These are phyloP conservation scores for Hamamelis virginiana DNA, from an alignment of 164 flowering plant species.

Conservation along the genomic window DNA sequence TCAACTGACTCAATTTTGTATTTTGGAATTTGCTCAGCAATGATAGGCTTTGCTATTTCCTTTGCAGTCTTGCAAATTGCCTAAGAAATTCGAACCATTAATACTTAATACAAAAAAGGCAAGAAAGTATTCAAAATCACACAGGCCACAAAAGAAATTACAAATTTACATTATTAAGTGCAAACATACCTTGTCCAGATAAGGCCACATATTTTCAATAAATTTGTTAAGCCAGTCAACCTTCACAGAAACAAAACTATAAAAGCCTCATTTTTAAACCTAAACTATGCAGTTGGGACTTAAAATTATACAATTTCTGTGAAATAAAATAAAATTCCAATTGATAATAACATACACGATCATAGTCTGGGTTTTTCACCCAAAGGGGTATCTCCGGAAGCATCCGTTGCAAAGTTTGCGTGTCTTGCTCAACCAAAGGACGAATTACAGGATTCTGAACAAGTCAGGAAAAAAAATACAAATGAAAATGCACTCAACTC, in stretches of 20 bases:
- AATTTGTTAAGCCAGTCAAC: conserved; percentile 96
- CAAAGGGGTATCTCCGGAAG: conserved; percentile 92
- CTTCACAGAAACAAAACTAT: conserved; percentile 34
- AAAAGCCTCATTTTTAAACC: not conserved
- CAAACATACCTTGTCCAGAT: conserved; percentile 75
- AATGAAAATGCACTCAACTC: conserved; percentile 4
- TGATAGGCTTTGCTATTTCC: conserved; percentile 83
- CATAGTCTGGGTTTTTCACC: conserved; percentile 96
- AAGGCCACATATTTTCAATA: conserved; percentile 87
- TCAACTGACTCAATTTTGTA: conserved; percentile 92
- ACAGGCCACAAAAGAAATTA: not conserved
- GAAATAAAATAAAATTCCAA: not conserved
- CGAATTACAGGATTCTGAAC: conserved; percentile 70
- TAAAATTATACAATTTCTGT: not conserved
- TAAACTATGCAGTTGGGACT: not conserved
- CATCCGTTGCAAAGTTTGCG: conserved; percentile 52
- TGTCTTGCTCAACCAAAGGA: conserved; percentile 84
- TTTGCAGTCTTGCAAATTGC: conserved; percentile 89
- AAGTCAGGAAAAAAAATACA: conserved; percentile 3
- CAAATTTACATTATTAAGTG: not conserved
- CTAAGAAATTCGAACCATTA: conserved; percentile 31
- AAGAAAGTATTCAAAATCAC: not conserved
- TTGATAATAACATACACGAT: conserved; percentile 61
- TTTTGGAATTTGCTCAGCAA: conserved; percentile 91
- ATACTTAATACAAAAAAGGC: not conserved